Percentiles rank a stretch among this genome's conserved stretches.
These are phyloP conservation scores for Trichothecium sympodiale DNA, from an alignment of 2,329 filamentous ascomycete species.

Conservation along the genomic window DNA sequence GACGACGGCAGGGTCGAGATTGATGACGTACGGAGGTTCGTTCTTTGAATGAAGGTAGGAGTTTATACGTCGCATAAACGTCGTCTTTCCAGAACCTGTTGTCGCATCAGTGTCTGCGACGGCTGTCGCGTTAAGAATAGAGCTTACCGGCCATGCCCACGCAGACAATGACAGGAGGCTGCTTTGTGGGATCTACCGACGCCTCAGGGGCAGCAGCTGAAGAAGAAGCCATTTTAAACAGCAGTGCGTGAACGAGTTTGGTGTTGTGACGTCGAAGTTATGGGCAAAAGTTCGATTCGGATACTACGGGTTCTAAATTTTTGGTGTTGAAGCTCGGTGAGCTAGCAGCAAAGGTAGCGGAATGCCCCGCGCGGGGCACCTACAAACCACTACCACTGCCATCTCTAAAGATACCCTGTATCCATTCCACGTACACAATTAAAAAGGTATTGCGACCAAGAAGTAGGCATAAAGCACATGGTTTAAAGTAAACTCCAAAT, in stretches of 20 bases:
- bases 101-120: background rate
- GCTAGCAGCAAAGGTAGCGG: background rate
- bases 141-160: slow-evolving; percentile 84
- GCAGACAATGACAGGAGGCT: slow-evolving; percentile 74
- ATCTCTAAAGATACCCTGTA: too few relatives aligned
- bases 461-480: too few relatives aligned
- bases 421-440: too few relatives aligned
- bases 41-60: slow-evolving; percentile 76
- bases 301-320: too few relatives aligned
- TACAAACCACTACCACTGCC: too few relatives aligned
- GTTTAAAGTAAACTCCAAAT: too few relatives aligned
- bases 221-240: background rate
- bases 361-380: slow-evolving; percentile 4
- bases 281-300: too few relatives aligned
- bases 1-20: slow-evolving; percentile 90
- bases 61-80: slow-evolving; percentile 98
- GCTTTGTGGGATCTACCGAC: slow-evolving; percentile 21
- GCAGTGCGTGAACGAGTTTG: background rate
- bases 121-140: slow-evolving; percentile 1
- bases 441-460: too few relatives aligned
- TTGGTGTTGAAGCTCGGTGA: too few relatives aligned
- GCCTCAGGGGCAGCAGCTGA: slow-evolving; percentile 2
- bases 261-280: background rate
- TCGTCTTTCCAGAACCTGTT: slow-evolving; percentile 90
- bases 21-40: slow-evolving; percentile 85